A percentile compares a stretch with the other conserved stretches of the same genome.
Evolutionary conservation across 495 filamentous ascomycete species (phyloP).

Genomic region (Hyaloscypha variabilis): DNA sequence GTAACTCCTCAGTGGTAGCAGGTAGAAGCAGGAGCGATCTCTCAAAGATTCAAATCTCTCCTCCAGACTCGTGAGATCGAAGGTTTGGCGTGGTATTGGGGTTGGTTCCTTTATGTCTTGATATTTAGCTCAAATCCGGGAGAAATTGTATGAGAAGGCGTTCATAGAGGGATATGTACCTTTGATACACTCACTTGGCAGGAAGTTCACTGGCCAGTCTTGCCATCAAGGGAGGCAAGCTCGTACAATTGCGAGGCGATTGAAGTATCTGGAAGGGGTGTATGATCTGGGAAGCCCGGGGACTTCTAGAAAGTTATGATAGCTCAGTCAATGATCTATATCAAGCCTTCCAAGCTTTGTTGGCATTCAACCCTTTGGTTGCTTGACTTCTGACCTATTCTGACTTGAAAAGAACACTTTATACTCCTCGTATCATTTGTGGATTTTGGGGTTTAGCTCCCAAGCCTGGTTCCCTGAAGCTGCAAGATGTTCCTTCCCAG

Average conservation of each 20-base stretch:
- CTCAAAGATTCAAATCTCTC: background rate
- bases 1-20: background rate
- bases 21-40: background rate
- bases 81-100: background rate
- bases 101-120: background rate
- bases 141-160: background rate
- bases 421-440: background rate
- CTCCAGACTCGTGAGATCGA: background rate
- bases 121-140: background rate
- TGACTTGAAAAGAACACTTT: background rate
- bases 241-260: background rate
- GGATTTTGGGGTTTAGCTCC: background rate
- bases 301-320: background rate
- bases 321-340: background rate
- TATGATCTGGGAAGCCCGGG: background rate
- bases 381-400: slow-evolving; percentile 1
- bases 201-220: background rate
- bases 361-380: background rate
- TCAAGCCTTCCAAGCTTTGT: slow-evolving; percentile 13
- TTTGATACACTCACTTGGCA: background rate
- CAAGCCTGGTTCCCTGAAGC: background rate
- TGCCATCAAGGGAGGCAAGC: background rate
- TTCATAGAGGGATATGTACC: background rate
- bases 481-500: background rate
- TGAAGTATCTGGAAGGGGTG: background rate